Base-by-base conservation (phyloP, 345 rosid genomes). In the Erysimum cheiranthoides region DNA sequence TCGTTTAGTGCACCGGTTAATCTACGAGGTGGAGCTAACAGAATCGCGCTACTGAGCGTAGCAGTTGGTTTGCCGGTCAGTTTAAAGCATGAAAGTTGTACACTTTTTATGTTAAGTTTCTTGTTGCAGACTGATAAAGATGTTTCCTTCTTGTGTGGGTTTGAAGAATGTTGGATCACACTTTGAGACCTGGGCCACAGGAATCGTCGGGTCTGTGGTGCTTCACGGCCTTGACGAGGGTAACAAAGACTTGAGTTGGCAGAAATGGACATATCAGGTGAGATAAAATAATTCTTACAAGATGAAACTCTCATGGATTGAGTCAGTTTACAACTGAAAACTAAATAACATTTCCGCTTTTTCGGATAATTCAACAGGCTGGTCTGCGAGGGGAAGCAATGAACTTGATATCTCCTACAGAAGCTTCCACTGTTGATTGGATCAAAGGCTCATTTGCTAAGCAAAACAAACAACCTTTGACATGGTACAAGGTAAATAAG, bases 231-330 rank as follows among this genome's bases (percentile, higher is more conserved):
- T 95, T 65, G 84, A 86, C 80, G 82, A 74, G 27, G 97, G 97
- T 69, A 80, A 78, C 43, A 87, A 70, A 73, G 99, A 92, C 75
- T 85, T 95, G 76, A 84, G 96, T 34, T 73, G 88, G 81, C 91
- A 95, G 79, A 87, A 81, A 76, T 95, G 97, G 99, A 86, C 93
- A 17, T 95, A 95, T 77, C 95, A 85, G 97, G 98, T 93, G 42
- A 69, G 80, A 14, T 10, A n/a, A 11, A 62, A 45, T 4, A 4
- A 4, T 32, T 42, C 16, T 3, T 43, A 14, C 11, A 35, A 64
- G 61, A 31, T 35, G 52, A 47, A 46, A 57, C 30, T 14, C 61
- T 75, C 45, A 53, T 43, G 49, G 39, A 21, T 40, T 51, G 12
- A 68, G 35, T 11, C 4, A 17, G 27, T 34, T 31, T 10, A 12